Conservation (phyloP, 306 rosid genomes). For the Prunus campanulata region DNA sequence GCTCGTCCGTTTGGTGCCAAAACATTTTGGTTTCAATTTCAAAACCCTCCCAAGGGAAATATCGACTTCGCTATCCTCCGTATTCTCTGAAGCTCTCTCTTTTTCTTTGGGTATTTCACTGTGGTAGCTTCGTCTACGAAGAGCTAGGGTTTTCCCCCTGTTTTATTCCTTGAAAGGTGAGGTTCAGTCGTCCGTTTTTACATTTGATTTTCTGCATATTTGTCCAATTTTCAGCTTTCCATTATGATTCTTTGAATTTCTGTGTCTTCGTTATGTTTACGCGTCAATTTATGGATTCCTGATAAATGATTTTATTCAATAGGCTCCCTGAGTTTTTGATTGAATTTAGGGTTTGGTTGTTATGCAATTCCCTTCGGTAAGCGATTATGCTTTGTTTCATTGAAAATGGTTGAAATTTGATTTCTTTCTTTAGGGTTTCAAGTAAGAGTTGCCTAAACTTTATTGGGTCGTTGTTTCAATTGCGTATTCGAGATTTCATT, state of each 20-base stretch:
- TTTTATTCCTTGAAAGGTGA: slow-evolving; percentile 1
- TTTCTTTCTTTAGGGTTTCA: slow-evolving; percentile 4
- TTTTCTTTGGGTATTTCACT: not conserved
- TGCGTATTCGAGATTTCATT: not conserved
- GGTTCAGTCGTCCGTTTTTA: not conserved
- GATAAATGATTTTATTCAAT: not conserved
- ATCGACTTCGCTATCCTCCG: not conserved
- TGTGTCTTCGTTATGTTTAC: not conserved
- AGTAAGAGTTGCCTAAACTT: not conserved
- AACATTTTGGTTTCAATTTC: not conserved
- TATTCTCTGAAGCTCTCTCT: not conserved
- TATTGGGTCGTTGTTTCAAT: not conserved
- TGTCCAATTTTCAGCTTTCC: not conserved
- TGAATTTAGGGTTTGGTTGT: slow-evolving; percentile 12
- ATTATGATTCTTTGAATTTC: not conserved
- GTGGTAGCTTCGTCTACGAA: not conserved
- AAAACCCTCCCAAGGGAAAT: not conserved
- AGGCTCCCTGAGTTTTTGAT: not conserved
- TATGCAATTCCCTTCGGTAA: not conserved
- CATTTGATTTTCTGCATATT: not conserved
- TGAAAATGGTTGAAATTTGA: not conserved
- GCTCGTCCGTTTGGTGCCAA: not conserved
- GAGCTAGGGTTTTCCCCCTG: slow-evolving; percentile 2
- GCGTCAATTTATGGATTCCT: not conserved
- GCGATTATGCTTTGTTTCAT: not conserved